phyloP scores from a whole-genome alignment of 306 rosid genomes.

The Malus fusca region DNA sequence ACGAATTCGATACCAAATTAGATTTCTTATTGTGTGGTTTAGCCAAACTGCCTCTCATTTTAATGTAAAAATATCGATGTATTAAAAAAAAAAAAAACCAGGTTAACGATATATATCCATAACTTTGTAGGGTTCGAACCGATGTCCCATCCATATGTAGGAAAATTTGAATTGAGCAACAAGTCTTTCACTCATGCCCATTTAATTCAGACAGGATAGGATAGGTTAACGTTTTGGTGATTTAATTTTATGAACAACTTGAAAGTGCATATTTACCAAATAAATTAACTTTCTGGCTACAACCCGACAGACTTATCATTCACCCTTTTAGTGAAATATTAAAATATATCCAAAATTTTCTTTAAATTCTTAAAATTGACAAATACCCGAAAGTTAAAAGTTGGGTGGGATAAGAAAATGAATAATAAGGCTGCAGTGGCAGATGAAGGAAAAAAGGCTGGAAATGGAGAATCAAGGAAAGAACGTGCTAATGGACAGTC shows the following conservation, averaged over 20 bases:
- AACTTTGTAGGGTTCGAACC: background rate
- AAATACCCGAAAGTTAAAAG: background rate
- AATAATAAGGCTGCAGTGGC: background rate
- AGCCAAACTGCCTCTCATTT: accelerated
- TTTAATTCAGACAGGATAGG: background rate
- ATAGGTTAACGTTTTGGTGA: background rate
- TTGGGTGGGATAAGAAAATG: background rate
- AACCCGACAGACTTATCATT: background rate
- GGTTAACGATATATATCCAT: background rate
- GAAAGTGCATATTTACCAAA: background rate
- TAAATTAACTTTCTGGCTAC: background rate
- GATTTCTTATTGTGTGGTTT: too few relatives aligned
- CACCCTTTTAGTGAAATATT: background rate
- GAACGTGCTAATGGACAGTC: conserved; percentile 52
- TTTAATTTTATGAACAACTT: background rate
- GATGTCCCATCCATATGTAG: background rate
- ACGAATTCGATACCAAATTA: too few relatives aligned
- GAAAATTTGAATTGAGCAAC: background rate
- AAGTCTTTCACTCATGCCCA: background rate
- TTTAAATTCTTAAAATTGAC: background rate
- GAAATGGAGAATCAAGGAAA: conserved; percentile 31
- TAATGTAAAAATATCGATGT: too few relatives aligned
- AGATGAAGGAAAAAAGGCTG: conserved; percentile 23
- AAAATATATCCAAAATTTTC: background rate
- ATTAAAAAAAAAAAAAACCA: too few relatives aligned